Evolutionary conservation across 345 rosid genomes (phyloP), one percentile per base, ranked within the genome.

Genomic region (Camelina hispida): DNA sequence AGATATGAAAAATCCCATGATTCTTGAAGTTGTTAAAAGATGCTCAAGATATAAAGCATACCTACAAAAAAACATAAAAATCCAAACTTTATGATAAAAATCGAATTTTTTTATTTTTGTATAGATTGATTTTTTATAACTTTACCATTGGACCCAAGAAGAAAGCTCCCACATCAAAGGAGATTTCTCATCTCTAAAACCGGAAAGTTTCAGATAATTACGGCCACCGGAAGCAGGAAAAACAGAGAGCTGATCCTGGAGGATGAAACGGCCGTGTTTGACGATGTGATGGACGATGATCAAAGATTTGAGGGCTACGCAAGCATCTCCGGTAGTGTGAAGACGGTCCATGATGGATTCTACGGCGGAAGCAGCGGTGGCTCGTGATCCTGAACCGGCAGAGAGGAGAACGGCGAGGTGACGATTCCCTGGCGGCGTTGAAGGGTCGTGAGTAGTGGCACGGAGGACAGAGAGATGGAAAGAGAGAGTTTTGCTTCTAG

Each of bases 261-360:
- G 93, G 37, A 93, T 93, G 74, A 93, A 93, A 38, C 87, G 82
- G 14, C 98, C 98, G 6, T 78, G 83, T 47, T 81, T 84, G 69
- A 85, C 80, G 68, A 93, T 81, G 35, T 85, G 87, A 62, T 91
- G 98, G 23, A 86, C 81, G 30, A 81, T 64, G 82, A 87, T 71
- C n/a, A 93, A 85, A 68, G 93, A 88, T 82, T 93, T 93, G 78
- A 88, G 56, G 46, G 97, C 92, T 6, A 93, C 97, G 56, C 87
- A 78, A 67, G 97, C 84, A 56, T 89, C 91, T 15, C 62, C 74
- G 52, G 98, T 91, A 17, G 86, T 83, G 59, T 91, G 96, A 57
- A 93, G 94, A 37, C 98, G 96, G 75, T 89, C 91, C 97, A 93
- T 89, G 35, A 93, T 85, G 16, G 89, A 80, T 38, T 86, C 89